Percentiles rank a stretch among this genome's conserved stretches.
phyloP scores from a whole-genome alignment of 1,284 basidiomycete genomes.

The Stereum hirsutum region DNA sequence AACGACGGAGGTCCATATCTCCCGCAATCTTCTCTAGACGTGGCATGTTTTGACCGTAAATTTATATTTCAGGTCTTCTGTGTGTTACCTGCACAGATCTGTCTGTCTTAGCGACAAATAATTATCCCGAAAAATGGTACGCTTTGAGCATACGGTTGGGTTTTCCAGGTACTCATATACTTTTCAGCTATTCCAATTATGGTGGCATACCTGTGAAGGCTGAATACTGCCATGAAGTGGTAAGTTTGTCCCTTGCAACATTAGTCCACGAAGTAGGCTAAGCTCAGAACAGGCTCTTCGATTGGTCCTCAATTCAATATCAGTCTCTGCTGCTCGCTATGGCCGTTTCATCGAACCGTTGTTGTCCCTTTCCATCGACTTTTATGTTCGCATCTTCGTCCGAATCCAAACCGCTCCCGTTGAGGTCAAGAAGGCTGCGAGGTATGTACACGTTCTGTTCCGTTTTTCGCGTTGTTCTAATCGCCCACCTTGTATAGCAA shows the following conservation, averaged over 20 bases:
- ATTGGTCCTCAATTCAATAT: conserved; percentile 80
- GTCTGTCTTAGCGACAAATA: conserved; percentile 87
- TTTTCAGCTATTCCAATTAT: conserved; percentile 82
- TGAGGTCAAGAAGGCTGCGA: conserved; percentile 81
- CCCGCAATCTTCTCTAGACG: background rate
- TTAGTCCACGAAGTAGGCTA: no score
- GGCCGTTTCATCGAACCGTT: conserved; percentile 88
- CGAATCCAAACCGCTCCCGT: conserved; percentile 68
- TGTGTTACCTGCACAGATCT: conserved; percentile 97
- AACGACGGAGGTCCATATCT: conserved; percentile 67
- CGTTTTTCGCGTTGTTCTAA: background rate
- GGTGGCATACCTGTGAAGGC: conserved; percentile 89
- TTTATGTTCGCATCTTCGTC: conserved; percentile 93
- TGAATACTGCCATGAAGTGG: conserved; percentile 92
- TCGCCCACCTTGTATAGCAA: conserved; percentile 39
- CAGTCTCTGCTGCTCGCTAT: conserved; percentile 85
- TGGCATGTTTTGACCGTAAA: background rate
- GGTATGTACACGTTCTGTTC: no score
- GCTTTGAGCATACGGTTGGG: conserved; percentile 11
- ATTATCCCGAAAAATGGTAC: conserved; percentile 96
- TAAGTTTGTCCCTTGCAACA: conserved; percentile 24
- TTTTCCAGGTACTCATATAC: background rate
- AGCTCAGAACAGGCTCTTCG: conserved; percentile 80
- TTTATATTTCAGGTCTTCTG: conserved; percentile 56
- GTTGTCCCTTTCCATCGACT: conserved; percentile 94